Evolutionary conservation across 495 filamentous ascomycete species (phyloP).

Genomic region (Xylaria acuta): DNA sequence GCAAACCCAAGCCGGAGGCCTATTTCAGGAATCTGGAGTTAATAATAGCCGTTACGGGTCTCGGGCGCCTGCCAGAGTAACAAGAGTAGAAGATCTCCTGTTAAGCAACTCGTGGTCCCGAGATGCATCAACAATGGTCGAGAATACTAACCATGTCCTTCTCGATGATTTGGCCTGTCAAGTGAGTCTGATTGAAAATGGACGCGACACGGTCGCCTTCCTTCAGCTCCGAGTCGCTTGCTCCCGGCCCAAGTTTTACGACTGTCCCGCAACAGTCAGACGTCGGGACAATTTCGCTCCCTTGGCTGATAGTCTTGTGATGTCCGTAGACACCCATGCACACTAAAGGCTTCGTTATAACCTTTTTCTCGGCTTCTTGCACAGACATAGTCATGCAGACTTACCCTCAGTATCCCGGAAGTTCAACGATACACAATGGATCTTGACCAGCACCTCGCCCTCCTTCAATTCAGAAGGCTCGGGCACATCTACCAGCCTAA

Average conservation of each 20-base stretch:
- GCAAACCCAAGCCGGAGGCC: conserved; percentile 45
- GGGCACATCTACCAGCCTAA: conserved; percentile 38
- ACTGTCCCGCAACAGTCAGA: conserved; percentile 54
- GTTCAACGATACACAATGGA: conserved; percentile 62
- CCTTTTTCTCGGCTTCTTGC: not conserved
- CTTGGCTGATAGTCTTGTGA: conserved; percentile 49
- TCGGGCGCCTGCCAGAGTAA: not conserved
- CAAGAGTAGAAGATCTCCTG: not conserved
- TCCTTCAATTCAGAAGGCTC: conserved; percentile 40
- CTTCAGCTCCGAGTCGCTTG: conserved; percentile 31
- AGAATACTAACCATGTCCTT: conserved; percentile 33
- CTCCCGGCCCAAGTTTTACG: conserved; percentile 33
- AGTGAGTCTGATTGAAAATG: conserved; percentile 52
- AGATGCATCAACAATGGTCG: not conserved
- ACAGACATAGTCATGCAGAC: not conserved
- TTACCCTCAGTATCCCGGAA: conserved; percentile 63
- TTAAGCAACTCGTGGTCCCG: not conserved
- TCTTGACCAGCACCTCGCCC: conserved; percentile 64
- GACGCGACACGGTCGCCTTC: conserved; percentile 50
- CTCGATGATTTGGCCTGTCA: conserved; percentile 46
- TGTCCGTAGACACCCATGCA: conserved; percentile 64
- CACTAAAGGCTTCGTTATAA: conserved; percentile 41
- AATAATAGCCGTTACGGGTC: not conserved
- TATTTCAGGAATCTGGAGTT: not conserved
- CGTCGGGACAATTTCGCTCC: conserved; percentile 44